Conservation (phyloP, 352 stramenopile genomes). For the Phytophthora meadii region DNA sequence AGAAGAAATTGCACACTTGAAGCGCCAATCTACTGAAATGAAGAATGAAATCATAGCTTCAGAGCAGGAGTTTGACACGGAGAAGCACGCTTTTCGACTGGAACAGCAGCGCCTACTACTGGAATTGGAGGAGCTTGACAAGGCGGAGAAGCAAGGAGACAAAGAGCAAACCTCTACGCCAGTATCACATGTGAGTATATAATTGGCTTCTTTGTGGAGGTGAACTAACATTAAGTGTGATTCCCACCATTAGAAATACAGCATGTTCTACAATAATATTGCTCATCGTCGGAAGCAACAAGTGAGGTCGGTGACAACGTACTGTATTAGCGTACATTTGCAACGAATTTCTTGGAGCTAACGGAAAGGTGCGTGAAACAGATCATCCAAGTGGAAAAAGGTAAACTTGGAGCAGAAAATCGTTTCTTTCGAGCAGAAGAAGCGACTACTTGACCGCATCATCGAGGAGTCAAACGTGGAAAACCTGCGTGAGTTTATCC, state of each 20-base stretch:
- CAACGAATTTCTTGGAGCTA: not conserved
- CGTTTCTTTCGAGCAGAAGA: conserved; percentile 78
- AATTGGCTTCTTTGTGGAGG: not conserved
- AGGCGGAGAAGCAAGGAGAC: conserved; percentile 42
- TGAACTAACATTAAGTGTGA: not conserved
- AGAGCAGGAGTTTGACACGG: conserved; percentile 54
- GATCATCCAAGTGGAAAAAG: conserved; percentile 53
- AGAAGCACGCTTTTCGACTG: conserved; percentile 54
- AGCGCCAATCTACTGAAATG: conserved; percentile 38
- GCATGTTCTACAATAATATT: conserved; percentile 48
- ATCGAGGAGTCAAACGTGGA: conserved; percentile 54
- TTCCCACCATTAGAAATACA: conserved; percentile 29
- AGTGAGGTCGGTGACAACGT: conserved; percentile 28
- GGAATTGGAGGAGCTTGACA: conserved; percentile 55
- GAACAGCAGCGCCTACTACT: conserved; percentile 55
- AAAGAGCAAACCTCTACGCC: conserved; percentile 7
- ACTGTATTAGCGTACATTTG: too few relatives aligned
- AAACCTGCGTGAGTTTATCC: conserved; percentile 72
- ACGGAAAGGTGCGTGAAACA: conserved; percentile 8
- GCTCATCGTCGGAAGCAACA: conserved; percentile 50
- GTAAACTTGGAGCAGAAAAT: conserved; percentile 68
- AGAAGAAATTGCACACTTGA: conserved; percentile 50
- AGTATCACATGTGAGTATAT: conserved; percentile 26
- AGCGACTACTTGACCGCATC: conserved; percentile 63
- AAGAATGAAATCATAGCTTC: conserved; percentile 51